Percentiles rank a stretch among this genome's conserved stretches.
Conservation (phyloP, 2,329 filamentous ascomycete species). For the Beauveria sp. region DNA sequence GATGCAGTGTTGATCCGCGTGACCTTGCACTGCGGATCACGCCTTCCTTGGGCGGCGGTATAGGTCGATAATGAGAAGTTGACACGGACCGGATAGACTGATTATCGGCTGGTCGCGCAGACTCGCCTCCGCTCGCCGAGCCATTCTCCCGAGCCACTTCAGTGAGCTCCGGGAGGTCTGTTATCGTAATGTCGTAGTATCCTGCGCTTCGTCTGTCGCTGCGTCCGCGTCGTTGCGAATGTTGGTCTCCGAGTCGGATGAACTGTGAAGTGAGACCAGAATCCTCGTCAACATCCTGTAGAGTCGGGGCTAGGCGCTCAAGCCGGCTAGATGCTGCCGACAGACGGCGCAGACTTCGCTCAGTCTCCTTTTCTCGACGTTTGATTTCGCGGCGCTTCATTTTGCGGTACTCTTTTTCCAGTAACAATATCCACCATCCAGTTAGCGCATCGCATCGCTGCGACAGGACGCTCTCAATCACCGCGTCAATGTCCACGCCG, state of each 20-base stretch:
- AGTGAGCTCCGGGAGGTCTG: slow-evolving; percentile 70
- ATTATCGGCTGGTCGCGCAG: slow-evolving; percentile 64
- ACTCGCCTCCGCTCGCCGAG: slow-evolving; percentile 35
- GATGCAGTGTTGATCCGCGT: slow-evolving; percentile 76
- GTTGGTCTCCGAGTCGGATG: slow-evolving; percentile 34
- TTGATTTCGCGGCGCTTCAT: slow-evolving; percentile 72
- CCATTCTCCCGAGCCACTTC: slow-evolving; percentile 46
- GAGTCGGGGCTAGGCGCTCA: slow-evolving; percentile 68
- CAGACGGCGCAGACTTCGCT: slow-evolving; percentile 71
- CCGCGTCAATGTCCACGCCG: slow-evolving; percentile 86
- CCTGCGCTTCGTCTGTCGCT: slow-evolving; percentile 67
- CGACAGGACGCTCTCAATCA: slow-evolving; percentile 87
- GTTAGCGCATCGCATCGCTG: slow-evolving; percentile 85
- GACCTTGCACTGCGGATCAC: slow-evolving; percentile 60
- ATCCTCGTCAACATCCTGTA: slow-evolving; percentile 75
- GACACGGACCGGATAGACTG: slow-evolving; percentile 68
- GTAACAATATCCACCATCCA: slow-evolving; percentile 90
- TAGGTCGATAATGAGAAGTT: slow-evolving; percentile 66
- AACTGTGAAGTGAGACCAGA: slow-evolving; percentile 43
- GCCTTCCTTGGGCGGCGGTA: slow-evolving; percentile 81
- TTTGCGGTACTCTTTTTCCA: slow-evolving; percentile 93
- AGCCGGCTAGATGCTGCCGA: slow-evolving; percentile 86
- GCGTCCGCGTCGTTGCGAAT: slow-evolving; percentile 60
- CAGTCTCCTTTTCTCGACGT: slow-evolving; percentile 73
- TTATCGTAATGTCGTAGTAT: slow-evolving; percentile 55